phyloP scores from a whole-genome alignment of 2,329 filamentous ascomycete species.

The Neopestalotiopsis clavispora region DNA sequence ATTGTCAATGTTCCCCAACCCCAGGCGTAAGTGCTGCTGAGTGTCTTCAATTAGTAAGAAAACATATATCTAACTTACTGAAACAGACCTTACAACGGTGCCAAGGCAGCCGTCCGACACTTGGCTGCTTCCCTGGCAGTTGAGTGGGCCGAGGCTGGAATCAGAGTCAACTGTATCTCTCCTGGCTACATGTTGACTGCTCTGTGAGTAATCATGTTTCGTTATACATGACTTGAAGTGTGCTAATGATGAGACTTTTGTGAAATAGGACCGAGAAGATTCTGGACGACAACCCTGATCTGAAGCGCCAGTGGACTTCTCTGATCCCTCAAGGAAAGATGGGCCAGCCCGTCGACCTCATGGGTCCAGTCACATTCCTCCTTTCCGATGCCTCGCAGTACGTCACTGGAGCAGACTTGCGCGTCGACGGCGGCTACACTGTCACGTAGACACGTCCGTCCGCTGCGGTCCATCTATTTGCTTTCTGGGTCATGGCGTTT shows the following conservation, averaged over 20 bases:
- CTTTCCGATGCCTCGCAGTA: constrained; percentile 80
- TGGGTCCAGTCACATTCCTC: constrained; percentile 89
- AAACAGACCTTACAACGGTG: constrained; percentile 79
- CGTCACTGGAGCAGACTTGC: constrained; percentile 74
- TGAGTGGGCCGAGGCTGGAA: constrained; percentile 87
- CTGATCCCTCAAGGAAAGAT: constrained; percentile 93
- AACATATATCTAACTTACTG: background rate
- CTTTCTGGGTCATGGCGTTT: background rate
- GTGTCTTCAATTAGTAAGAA: background rate
- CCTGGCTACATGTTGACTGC: constrained; percentile 97
- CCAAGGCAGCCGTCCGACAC: constrained; percentile 91
- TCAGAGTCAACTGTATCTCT: constrained; percentile 93
- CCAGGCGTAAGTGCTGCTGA: constrained; percentile 63
- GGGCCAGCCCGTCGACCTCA: constrained; percentile 88
- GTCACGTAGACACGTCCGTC: constrained; percentile 59
- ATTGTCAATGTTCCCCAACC: constrained; percentile 97
- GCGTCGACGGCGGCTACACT: constrained; percentile 91
- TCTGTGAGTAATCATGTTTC: constrained; percentile 62
- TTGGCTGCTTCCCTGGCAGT: constrained; percentile 86
- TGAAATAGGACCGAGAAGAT: constrained; percentile 83
- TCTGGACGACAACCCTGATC: constrained; percentile 87
- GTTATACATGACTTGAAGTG: background rate
- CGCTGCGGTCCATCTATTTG: too few species aligned
- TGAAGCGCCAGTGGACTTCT: constrained; percentile 88
- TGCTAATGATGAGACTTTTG: constrained; percentile 16